phyloP scores from a whole-genome alignment of 148 eudicot genomes.

The Suaeda aralocaspica region DNA sequence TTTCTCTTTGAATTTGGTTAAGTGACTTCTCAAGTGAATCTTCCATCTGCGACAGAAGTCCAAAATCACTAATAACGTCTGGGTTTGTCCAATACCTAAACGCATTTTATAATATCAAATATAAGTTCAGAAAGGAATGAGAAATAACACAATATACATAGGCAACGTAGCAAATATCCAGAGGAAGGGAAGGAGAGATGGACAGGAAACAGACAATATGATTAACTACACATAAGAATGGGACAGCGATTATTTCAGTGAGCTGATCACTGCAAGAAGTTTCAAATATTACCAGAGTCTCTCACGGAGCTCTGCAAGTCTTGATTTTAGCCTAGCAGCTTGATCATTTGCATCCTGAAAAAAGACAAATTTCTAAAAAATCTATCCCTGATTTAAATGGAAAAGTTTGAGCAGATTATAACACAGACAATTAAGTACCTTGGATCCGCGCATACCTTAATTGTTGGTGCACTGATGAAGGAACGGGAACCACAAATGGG shows the following conservation, averaged over 20 bases:
- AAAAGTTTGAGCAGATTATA: neutral
- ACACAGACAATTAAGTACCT: constrained; percentile 25
- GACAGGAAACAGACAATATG: neutral
- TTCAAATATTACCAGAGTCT: constrained; percentile 36
- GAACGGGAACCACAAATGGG: constrained; percentile 5
- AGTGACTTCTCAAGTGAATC: constrained; percentile 39
- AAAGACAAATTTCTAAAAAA: constrained; percentile 21
- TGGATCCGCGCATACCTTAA: constrained; percentile 42
- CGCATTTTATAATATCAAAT: constrained; percentile 14
- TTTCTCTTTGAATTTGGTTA: constrained; percentile 32
- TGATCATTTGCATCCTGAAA: constrained; percentile 41
- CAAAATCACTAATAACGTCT: constrained; percentile 34
- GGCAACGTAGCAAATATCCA: neutral
- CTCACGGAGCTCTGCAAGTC: constrained; percentile 38
- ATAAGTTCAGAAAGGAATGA: neutral
- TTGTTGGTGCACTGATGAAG: constrained; percentile 41
- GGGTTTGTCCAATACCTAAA: constrained; percentile 41
- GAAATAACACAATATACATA: too few species aligned
- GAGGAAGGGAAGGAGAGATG: neutral
- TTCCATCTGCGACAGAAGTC: constrained; percentile 43
- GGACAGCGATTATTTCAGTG: neutral
- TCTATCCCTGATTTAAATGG: constrained; percentile 19
- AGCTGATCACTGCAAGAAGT: neutral
- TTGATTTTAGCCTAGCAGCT: constrained; percentile 35
- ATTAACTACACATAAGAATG: neutral